These are phyloP conservation scores for Russula dissimulans DNA, from an alignment of 768 basidiomycete genomes.

Conservation along the genomic window DNA sequence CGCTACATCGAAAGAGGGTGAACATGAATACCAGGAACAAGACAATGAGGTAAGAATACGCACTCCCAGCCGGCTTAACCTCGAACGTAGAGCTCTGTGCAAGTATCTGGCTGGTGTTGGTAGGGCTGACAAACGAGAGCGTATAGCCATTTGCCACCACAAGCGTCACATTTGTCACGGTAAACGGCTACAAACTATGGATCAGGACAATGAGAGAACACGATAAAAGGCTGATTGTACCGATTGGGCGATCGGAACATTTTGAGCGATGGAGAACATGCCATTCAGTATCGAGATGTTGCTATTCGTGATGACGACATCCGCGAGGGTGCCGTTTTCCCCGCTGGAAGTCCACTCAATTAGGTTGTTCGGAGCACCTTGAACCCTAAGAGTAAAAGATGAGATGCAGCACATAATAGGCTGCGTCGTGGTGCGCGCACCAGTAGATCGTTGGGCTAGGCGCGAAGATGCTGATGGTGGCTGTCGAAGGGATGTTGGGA, in stretches of 20 bases:
- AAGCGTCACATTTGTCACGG: constrained; percentile 32
- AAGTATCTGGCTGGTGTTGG: constrained; percentile 26
- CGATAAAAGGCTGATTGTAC: constrained; percentile 13
- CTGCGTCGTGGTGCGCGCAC: constrained; percentile 16
- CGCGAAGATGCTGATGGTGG: constrained; percentile 25
- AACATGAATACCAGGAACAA: background rate
- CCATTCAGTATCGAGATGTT: constrained; percentile 30
- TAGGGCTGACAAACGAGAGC: constrained; percentile 30
- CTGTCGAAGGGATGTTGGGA: constrained; percentile 13
- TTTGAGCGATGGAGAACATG: constrained; percentile 28
- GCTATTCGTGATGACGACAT: constrained; percentile 28
- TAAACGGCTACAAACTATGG: constrained; percentile 12
- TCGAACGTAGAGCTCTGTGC: constrained; percentile 28
- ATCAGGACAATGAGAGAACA: constrained; percentile 16
- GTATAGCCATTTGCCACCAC: constrained; percentile 24
- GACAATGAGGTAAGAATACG: constrained; percentile 14
- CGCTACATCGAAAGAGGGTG: background rate
- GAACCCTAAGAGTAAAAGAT: constrained; percentile 25
- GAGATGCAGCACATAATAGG: background rate
- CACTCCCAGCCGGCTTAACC: constrained; percentile 32
- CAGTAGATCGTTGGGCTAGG: constrained; percentile 28
- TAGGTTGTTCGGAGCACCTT: constrained; percentile 25
- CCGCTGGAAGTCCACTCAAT: constrained; percentile 28
- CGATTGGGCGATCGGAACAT: constrained; percentile 25
- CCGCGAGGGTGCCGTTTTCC: constrained; percentile 29